These are phyloP conservation scores for Phaseolus coccineus DNA, from an alignment of 331 rosid species.

Conservation along the genomic window DNA sequence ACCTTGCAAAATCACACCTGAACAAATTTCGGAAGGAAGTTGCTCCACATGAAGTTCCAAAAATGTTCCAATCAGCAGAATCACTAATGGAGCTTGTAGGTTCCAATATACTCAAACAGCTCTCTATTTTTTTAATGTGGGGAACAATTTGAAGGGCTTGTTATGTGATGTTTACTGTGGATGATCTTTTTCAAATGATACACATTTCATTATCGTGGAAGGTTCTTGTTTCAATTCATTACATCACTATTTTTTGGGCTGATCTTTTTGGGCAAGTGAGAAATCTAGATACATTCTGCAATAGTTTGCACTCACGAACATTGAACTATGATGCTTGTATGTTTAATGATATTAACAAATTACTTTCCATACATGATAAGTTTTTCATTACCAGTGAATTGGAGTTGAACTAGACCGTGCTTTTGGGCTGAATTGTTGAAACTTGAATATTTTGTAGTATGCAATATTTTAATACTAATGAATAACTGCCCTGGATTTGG, in stretches of 20 bases:
- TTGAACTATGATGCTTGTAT: background rate
- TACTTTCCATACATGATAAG: constrained; percentile 1
- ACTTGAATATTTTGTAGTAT: background rate
- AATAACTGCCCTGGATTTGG: constrained; percentile 2
- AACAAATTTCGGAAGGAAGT: constrained; percentile 88
- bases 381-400: constrained; percentile 17
- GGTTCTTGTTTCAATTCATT: background rate
- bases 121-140: background rate
- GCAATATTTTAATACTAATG: constrained; percentile 21
- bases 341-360: constrained; percentile 20
- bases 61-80: constrained; percentile 76
- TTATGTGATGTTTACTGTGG: background rate
- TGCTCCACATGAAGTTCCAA: constrained; percentile 78
- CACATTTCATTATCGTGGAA: constrained; percentile 2
- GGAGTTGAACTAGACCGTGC: constrained; percentile 22
- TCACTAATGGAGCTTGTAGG: constrained; percentile 82
- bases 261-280: background rate
- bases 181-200: constrained; percentile 32
- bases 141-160: constrained; percentile 36
- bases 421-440: constrained; percentile 14
- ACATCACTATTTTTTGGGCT: constrained; percentile 8
- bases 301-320: background rate
- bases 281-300: constrained; percentile 32
- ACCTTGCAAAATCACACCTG: constrained; percentile 91
- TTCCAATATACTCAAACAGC: constrained; percentile 43